A percentile compares a stretch with the other conserved stretches of the same genome.
These are phyloP conservation scores for Orbilia ellipsospora DNA, from an alignment of 2,329 filamentous ascomycete genomes.

Conservation along the genomic window DNA sequence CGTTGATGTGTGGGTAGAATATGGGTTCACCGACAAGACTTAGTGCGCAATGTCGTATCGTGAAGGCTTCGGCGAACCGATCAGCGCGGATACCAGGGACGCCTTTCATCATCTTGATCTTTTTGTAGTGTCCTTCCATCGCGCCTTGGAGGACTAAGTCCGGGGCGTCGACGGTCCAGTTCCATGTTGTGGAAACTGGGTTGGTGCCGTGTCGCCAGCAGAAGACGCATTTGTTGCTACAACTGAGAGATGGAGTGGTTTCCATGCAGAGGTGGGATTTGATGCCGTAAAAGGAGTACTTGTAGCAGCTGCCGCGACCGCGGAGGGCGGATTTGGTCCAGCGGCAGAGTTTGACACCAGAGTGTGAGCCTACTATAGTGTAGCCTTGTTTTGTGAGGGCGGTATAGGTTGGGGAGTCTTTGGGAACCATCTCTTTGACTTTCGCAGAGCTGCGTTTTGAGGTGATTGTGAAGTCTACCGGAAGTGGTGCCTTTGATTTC, in stretches of 20 bases:
- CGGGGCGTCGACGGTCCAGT: constrained; percentile 92
- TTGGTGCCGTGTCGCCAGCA: constrained; percentile 99
- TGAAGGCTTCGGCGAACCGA: constrained; percentile 90
- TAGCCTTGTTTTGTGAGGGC: constrained; percentile 97
- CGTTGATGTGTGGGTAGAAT: constrained; percentile 97
- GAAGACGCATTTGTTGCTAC: constrained; percentile 98
- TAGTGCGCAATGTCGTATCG: constrained; percentile 90
- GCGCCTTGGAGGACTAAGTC: constrained; percentile 90
- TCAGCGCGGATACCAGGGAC: constrained; percentile 92
- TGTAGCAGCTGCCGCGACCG: constrained; percentile 95
- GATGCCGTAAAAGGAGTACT: constrained; percentile 97
- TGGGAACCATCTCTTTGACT: constrained; percentile 93
- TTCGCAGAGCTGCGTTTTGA: constrained; percentile 65
- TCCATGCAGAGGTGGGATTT: constrained; percentile 98
- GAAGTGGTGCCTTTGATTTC: constrained; percentile 69
- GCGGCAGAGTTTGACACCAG: constrained; percentile 76
- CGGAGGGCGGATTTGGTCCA: constrained; percentile 98
- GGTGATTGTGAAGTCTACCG: constrained; percentile 84
- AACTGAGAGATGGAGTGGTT: constrained; percentile 92
- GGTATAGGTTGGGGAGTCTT: constrained; percentile 85
- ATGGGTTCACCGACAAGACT: constrained; percentile 97
- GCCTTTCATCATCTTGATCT: constrained; percentile 96
- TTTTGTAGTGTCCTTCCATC: constrained; percentile 91
- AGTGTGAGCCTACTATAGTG: constrained; percentile 92
- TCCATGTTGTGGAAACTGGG: constrained; percentile 94